Conservation (phyloP, 2,329 filamentous ascomycete genomes). For the Fusarium setosum region DNA sequence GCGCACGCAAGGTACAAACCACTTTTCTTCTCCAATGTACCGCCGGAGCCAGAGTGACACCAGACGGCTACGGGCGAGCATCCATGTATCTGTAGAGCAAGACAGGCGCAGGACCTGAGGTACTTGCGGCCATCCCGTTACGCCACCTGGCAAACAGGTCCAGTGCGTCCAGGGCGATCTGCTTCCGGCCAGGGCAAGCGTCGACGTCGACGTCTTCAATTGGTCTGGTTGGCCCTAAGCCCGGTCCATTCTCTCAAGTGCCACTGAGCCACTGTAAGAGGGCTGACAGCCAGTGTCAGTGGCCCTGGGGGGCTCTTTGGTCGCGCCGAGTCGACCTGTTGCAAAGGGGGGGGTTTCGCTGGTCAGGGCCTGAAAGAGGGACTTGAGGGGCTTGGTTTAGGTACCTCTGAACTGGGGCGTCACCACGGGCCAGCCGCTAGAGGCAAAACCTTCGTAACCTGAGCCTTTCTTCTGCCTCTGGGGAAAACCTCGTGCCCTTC, state of each 20-base stretch:
- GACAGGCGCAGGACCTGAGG: conserved; percentile 6
- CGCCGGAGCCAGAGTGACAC: conserved; percentile 21
- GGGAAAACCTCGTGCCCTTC: conserved; percentile 52
- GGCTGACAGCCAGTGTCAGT: conserved; percentile 25
- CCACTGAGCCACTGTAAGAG: conserved; percentile 36
- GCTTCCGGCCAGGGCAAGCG: conserved; percentile 39
- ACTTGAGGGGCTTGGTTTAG: conserved; percentile 2
- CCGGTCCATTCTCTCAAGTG: conserved; percentile 3
- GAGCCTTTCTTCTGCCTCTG: conserved; percentile 50
- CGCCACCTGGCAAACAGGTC: conserved; percentile 29
- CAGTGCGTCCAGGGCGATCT: conserved; percentile 35
- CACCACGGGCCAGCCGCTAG: conserved; percentile 46
- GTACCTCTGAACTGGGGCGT: conserved; percentile 36
- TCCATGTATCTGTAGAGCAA: background rate
- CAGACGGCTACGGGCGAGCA: conserved; percentile 23
- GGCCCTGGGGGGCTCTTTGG: background rate
- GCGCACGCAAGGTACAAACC: background rate
- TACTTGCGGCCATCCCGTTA: conserved; percentile 38
- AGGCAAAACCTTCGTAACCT: conserved; percentile 53
- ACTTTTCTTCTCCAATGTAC: conserved; percentile 18
- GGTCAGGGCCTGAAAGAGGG: conserved; percentile 20
- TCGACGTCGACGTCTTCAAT: conserved; percentile 36
- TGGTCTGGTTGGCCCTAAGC: conserved; percentile 23
- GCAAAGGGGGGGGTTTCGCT: conserved; percentile 21
- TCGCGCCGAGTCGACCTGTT: conserved; percentile 27